Percentiles rank a stretch among this genome's conserved stretches.
These are phyloP conservation scores for Lithohypha guttulata DNA, from an alignment of 2,329 filamentous ascomycete species.

Conservation along the genomic window DNA sequence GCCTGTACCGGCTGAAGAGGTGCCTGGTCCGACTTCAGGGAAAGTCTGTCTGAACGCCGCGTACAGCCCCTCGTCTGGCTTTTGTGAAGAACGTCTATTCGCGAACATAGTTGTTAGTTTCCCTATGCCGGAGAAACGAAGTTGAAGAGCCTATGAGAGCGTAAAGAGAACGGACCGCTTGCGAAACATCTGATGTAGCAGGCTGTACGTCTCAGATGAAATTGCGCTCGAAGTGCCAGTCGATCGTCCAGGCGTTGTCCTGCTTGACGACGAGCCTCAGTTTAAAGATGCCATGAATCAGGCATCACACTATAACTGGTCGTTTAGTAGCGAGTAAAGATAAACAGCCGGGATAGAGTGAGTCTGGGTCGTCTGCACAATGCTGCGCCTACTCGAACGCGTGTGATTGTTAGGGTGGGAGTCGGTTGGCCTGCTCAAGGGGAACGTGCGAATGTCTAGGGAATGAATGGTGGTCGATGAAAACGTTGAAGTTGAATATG, in stretches of 20 bases:
- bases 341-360: neutral
- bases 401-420: neutral
- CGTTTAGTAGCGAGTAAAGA: neutral
- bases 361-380: neutral
- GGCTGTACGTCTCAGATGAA: slow-evolving; percentile 18
- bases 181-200: slow-evolving; percentile 33
- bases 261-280: neutral
- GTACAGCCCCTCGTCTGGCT: slow-evolving; percentile 75
- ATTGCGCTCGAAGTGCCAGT: slow-evolving; percentile 12
- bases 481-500: neutral
- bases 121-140: slow-evolving; percentile 11
- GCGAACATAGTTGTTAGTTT: slow-evolving; percentile 15
- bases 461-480: too few species aligned
- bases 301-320: neutral
- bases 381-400: slow-evolving; percentile 8
- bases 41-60: slow-evolving; percentile 76
- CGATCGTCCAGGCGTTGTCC: slow-evolving; percentile 13
- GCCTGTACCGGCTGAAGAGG: slow-evolving; percentile 35
- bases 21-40: slow-evolving; percentile 55
- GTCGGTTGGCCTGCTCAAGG: neutral
- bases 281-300: slow-evolving; percentile 1
- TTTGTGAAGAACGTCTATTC: slow-evolving; percentile 63
- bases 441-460: neutral
- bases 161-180: slow-evolving; percentile 33
- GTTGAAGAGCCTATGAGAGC: slow-evolving; percentile 13